Conservation (phyloP, 2,329 filamentous ascomycete genomes). For the Hymenotorrendiella dingleyae region DNA sequence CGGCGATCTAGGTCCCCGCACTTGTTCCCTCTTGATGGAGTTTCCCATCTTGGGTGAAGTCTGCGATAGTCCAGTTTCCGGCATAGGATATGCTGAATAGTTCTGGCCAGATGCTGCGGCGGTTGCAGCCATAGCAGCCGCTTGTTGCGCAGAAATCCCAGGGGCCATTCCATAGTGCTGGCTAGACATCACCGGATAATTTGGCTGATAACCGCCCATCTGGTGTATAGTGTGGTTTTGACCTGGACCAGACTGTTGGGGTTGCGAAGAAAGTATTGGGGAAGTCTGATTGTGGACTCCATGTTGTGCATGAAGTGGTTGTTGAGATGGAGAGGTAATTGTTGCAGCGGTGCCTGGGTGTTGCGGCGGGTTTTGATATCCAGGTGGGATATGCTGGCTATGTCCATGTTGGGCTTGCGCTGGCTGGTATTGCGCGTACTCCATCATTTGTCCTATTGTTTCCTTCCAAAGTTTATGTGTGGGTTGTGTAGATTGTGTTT, state of each 20-base stretch:
- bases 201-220: slow-evolving; percentile 69
- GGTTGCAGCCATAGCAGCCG: slow-evolving; percentile 86
- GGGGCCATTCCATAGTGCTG: slow-evolving; percentile 85
- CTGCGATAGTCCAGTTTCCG: slow-evolving; percentile 61
- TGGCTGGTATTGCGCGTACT: slow-evolving; percentile 67
- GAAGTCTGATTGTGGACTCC: slow-evolving; percentile 61
- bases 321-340: slow-evolving; percentile 69
- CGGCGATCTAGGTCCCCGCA: slow-evolving; percentile 71
- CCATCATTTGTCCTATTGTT: slow-evolving; percentile 51
- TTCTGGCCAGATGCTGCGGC: slow-evolving; percentile 79
- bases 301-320: slow-evolving; percentile 58
- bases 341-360: slow-evolving; percentile 41
- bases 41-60: slow-evolving; percentile 73
- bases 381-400: slow-evolving; percentile 49
- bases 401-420: slow-evolving; percentile 54
- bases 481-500: slow-evolving; percentile 18
- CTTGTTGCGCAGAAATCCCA: slow-evolving; percentile 66
- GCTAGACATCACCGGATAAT: slow-evolving; percentile 68
- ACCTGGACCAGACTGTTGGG: slow-evolving; percentile 61
- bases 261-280: slow-evolving; percentile 73
- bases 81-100: slow-evolving; percentile 60
- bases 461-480: slow-evolving; percentile 22
- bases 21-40: slow-evolving; percentile 63
- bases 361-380: slow-evolving; percentile 56
- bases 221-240: slow-evolving; percentile 52